Percentiles rank a stretch among this genome's conserved stretches.
Evolutionary conservation across 2,329 filamentous ascomycete species (phyloP).

Genomic region (Colletotrichum lini): DNA sequence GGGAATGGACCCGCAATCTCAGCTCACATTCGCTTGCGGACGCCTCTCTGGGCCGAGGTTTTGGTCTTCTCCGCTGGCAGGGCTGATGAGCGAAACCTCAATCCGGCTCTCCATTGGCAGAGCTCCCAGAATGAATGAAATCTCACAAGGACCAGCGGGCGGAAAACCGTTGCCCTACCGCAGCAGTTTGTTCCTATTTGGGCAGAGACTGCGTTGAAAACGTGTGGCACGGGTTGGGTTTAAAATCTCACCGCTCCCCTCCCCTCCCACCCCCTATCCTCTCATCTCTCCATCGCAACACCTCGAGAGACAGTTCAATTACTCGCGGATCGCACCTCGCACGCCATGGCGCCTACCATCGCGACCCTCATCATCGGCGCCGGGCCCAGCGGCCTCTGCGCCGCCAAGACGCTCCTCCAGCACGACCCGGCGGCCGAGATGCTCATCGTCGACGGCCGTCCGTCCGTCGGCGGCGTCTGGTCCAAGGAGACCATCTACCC

Average conservation of each 20-base stretch:
- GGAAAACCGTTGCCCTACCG: no score
- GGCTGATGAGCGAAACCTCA: neutral
- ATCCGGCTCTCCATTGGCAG: neutral
- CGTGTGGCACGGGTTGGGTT: no score
- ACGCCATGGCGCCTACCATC: slow-evolving; percentile 27
- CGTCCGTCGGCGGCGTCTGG: slow-evolving; percentile 60
- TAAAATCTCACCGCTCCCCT: no score
- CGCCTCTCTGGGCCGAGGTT: neutral
- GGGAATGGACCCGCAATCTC: neutral
- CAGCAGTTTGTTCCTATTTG: no score
- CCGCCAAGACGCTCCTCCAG: slow-evolving; percentile 63
- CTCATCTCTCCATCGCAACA: no score
- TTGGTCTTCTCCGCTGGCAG: neutral
- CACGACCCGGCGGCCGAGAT: slow-evolving; percentile 57
- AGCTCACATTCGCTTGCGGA: neutral
- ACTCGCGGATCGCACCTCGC: neutral
- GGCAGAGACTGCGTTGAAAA: no score
- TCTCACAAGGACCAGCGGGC: no score
- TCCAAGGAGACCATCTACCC: slow-evolving; percentile 57
- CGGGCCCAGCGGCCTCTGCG: slow-evolving; percentile 57
- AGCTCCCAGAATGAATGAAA: no score
- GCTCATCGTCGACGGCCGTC: slow-evolving; percentile 58
- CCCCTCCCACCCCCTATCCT: no score
- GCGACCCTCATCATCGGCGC: slow-evolving; percentile 48
- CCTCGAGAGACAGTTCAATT: neutral